Conservation (phyloP, 2,329 filamentous ascomycete species). For the Botrytis hyacinthi region DNA sequence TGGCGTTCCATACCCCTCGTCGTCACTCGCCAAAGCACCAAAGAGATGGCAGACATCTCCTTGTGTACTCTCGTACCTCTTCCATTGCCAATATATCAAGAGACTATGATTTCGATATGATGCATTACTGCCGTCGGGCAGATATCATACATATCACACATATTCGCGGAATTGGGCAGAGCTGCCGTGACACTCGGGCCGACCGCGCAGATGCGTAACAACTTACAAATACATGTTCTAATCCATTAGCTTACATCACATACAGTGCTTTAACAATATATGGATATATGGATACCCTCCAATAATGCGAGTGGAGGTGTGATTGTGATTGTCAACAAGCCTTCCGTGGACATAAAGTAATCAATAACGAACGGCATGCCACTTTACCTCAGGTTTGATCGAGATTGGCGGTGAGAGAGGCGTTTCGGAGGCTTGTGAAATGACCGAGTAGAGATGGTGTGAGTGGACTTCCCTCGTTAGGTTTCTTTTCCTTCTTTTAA, state of each 20-base stretch:
- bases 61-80: not conserved
- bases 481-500: not conserved
- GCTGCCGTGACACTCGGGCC: constrained; percentile 19
- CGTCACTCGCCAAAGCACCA: constrained; percentile 1
- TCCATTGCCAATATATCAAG: constrained; percentile 6
- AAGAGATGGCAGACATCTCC: not conserved
- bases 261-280: not conserved
- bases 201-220: constrained; percentile 12
- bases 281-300: not conserved
- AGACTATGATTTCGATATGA: not conserved
- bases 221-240: not conserved
- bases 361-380: constrained; percentile 13
- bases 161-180: constrained; percentile 11
- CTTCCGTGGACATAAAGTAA: not conserved
- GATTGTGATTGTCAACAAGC: not conserved
- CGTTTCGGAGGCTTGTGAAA: constrained; percentile 7
- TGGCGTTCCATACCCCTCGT: constrained; percentile 14
- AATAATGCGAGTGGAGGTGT: constrained; percentile 3
- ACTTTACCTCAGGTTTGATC: constrained; percentile 15
- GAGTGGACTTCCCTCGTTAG: not conserved
- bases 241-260: constrained; percentile 5
- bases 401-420: constrained; percentile 19
- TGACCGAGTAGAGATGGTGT: constrained; percentile 3
- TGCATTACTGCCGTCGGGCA: constrained; percentile 7
- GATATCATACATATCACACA: not conserved